These are phyloP conservation scores for Aspergillus quadricinctus DNA, from an alignment of 2,329 filamentous ascomycete genomes.

Conservation along the genomic window DNA sequence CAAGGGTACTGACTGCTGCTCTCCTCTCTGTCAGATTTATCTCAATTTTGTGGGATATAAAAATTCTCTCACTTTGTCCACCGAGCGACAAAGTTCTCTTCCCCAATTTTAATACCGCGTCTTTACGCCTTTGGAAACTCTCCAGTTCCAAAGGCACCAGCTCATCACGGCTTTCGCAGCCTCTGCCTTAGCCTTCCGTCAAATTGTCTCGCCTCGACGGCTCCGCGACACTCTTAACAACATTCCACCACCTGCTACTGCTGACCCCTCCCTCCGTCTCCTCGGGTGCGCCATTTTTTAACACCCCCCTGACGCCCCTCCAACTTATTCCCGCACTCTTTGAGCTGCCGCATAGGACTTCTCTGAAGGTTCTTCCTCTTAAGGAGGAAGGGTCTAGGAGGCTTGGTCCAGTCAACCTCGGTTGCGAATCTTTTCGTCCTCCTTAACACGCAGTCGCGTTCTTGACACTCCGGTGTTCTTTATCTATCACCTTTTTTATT, in stretches of 20 bases:
- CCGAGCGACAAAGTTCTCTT: constrained; percentile 1
- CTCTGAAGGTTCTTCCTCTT: constrained; percentile 98
- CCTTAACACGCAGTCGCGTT: constrained; percentile 65
- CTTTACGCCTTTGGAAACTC: constrained; percentile 34
- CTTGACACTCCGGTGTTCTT: not conserved
- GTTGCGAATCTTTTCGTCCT: constrained; percentile 90
- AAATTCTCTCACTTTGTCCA: constrained; percentile 6
- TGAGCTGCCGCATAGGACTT: constrained; percentile 99
- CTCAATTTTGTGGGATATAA: constrained; percentile 6
- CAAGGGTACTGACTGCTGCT: constrained; percentile 13
- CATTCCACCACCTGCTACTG: constrained; percentile 43
- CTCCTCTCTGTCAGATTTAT: constrained; percentile 8
- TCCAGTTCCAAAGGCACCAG: constrained; percentile 34
- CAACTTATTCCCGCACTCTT: constrained; percentile 55
- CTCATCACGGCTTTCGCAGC: constrained; percentile 38
- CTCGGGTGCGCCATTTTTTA: constrained; percentile 37
- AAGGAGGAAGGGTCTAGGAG: constrained; percentile 99
- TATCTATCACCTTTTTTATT: constrained; percentile 11
- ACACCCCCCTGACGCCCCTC: constrained; percentile 28
- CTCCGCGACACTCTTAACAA: constrained; percentile 45
- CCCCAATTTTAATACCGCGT: constrained; percentile 4
- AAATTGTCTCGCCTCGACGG: constrained; percentile 43
- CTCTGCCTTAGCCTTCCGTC: constrained; percentile 28
- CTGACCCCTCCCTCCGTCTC: constrained; percentile 24
- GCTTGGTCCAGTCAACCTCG: constrained; percentile 88